Conservation (phyloP, 176 grass and related monocot genomes). For the Avena insularis region DNA sequence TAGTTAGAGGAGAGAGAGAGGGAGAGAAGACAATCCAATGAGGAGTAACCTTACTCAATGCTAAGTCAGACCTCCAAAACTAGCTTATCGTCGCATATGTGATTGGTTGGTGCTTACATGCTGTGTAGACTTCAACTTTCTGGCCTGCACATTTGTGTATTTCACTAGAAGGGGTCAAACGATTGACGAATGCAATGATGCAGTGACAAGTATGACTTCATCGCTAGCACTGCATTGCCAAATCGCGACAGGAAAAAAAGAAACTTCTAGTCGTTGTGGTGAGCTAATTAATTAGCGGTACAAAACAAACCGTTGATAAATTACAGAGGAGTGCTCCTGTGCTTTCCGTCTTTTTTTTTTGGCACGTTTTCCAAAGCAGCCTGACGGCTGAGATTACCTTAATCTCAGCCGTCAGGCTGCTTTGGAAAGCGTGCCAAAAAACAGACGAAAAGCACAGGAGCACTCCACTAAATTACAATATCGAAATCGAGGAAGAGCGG, state of each 20-base stretch:
- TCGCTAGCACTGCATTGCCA: not conserved
- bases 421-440: too few relatives aligned
- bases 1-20: too few relatives aligned
- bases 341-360: too few relatives aligned
- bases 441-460: too few relatives aligned
- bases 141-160: not conserved
- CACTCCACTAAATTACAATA: not conserved
- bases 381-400: too few relatives aligned
- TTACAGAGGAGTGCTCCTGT: not conserved
- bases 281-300: not conserved
- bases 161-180: not conserved
- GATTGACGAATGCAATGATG: not conserved
- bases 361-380: too few relatives aligned
- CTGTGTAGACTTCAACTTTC: not conserved
- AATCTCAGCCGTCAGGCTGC: too few relatives aligned
- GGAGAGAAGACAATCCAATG: too few relatives aligned
- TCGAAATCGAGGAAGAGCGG: not conserved
- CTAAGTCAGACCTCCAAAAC: not conserved
- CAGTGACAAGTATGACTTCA: not conserved
- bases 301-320: not conserved
- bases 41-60: too few relatives aligned
- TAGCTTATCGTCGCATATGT: not conserved
- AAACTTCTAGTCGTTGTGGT: not conserved
- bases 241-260: not conserved
- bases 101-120: not conserved